phyloP scores from a whole-genome alignment of 148 eudicot species.

The Agrostemma githago region DNA sequence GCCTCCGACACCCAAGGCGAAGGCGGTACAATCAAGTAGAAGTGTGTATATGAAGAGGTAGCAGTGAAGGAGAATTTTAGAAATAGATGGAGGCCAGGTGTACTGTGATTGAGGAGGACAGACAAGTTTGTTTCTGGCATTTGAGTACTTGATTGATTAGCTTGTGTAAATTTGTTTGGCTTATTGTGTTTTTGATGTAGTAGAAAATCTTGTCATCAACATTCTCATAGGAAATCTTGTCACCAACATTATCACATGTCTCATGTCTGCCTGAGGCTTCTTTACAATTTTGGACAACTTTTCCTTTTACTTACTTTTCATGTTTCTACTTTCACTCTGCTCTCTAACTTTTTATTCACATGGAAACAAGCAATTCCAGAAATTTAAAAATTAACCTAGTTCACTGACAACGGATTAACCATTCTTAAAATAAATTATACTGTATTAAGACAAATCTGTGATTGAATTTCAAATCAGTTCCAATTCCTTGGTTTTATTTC shows the following conservation, averaged over 20 bases:
- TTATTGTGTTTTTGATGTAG: not conserved
- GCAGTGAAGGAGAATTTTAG: not conserved
- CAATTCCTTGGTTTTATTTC: too few relatives aligned
- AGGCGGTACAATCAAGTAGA: not conserved
- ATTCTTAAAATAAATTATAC: too few relatives aligned
- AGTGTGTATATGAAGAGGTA: conserved; percentile 1
- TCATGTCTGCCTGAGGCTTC: too few relatives aligned
- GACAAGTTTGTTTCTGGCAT: conserved; percentile 5
- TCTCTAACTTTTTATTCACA: not conserved
- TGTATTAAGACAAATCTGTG: too few relatives aligned
- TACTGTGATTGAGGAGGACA: not conserved
- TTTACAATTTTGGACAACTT: not conserved
- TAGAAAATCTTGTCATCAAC: conserved; percentile 6
- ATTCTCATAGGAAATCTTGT: not conserved
- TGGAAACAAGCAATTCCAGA: too few relatives aligned
- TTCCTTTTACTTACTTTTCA: not conserved
- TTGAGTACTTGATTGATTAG: not conserved
- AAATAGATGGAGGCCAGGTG: too few relatives aligned
- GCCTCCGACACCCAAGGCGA: not conserved
- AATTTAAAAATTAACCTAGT: too few relatives aligned
- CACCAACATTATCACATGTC: not conserved
- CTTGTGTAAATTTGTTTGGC: not conserved
- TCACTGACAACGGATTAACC: too few relatives aligned
- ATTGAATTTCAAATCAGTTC: too few relatives aligned
- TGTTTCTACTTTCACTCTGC: not conserved